phyloP scores from a whole-genome alignment of 2,329 filamentous ascomycete genomes.

The Ceratocystis destructans region DNA sequence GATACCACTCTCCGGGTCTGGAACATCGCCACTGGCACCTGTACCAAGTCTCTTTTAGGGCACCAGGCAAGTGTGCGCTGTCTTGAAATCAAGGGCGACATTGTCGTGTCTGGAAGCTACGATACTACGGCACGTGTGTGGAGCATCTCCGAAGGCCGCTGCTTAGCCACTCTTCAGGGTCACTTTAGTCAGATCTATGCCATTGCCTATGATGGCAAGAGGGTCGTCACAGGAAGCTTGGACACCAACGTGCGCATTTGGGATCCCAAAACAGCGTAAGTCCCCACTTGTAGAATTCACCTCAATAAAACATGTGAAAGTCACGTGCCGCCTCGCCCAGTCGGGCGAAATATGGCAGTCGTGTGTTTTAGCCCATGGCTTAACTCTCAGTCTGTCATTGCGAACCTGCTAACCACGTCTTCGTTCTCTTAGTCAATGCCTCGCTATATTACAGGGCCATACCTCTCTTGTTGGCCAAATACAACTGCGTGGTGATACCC shows the following conservation, averaged over 20 bases:
- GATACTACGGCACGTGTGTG: constrained; percentile 94
- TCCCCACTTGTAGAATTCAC: constrained; percentile 20
- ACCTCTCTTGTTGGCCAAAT: constrained; percentile 93
- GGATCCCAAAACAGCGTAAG: constrained; percentile 78
- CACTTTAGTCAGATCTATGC: constrained; percentile 99
- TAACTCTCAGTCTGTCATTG: not conserved
- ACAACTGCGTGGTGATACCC: constrained; percentile 85
- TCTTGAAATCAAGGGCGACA: constrained; percentile 87
- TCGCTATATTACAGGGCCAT: constrained; percentile 88
- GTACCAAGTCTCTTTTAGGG: constrained; percentile 80
- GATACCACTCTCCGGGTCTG: constrained; percentile 91
- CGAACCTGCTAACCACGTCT: constrained; percentile 24
- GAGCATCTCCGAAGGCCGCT: constrained; percentile 93
- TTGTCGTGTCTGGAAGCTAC: constrained; percentile 96
- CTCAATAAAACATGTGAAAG: not conserved
- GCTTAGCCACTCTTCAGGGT: constrained; percentile 74
- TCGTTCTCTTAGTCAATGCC: constrained; percentile 46
- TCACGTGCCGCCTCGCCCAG: not conserved
- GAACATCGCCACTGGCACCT: constrained; percentile 80
- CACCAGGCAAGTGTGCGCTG: constrained; percentile 94
- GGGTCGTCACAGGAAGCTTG: constrained; percentile 87
- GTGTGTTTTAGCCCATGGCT: too few relatives aligned
- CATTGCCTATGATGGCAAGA: constrained; percentile 87
- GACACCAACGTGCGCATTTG: constrained; percentile 96
- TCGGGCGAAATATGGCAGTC: not conserved